These are phyloP conservation scores for Xylaria grammica DNA, from an alignment of 495 filamentous ascomycete genomes.

Conservation along the genomic window DNA sequence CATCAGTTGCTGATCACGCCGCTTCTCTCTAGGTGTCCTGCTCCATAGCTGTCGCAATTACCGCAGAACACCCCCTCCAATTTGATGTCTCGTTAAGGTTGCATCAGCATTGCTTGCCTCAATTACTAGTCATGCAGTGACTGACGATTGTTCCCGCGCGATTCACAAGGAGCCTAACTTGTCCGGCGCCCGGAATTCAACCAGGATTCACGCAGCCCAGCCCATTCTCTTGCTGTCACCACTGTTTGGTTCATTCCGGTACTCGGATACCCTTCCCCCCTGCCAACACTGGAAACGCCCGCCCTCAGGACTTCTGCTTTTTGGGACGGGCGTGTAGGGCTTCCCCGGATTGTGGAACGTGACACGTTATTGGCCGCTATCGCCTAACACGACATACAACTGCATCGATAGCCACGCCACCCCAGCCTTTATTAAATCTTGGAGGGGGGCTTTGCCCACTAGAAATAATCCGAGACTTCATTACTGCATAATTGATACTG, in stretches of 20 bases:
- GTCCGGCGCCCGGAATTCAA: neutral
- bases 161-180: neutral
- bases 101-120: constrained; percentile 16
- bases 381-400: constrained; percentile 26
- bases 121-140: constrained; percentile 19
- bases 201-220: neutral
- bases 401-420: constrained; percentile 28
- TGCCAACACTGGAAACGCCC: constrained; percentile 18
- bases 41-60: constrained; percentile 2
- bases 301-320: constrained; percentile 11
- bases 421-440: constrained; percentile 10
- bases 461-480: constrained; percentile 11
- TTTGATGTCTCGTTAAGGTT: constrained; percentile 3
- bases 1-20: constrained; percentile 18
- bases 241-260: constrained; percentile 14
- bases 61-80: neutral
- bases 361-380: constrained; percentile 28
- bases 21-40: constrained; percentile 6
- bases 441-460: constrained; percentile 9
- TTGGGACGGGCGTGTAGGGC: constrained; percentile 18
- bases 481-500: constrained; percentile 21
- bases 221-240: neutral
- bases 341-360: constrained; percentile 34
- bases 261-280: constrained; percentile 6
- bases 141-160: neutral